Percentiles rank a stretch among this genome's conserved stretches.
These are phyloP conservation scores for Nemania serpens DNA, from an alignment of 2,329 filamentous ascomycete genomes.

Conservation along the genomic window DNA sequence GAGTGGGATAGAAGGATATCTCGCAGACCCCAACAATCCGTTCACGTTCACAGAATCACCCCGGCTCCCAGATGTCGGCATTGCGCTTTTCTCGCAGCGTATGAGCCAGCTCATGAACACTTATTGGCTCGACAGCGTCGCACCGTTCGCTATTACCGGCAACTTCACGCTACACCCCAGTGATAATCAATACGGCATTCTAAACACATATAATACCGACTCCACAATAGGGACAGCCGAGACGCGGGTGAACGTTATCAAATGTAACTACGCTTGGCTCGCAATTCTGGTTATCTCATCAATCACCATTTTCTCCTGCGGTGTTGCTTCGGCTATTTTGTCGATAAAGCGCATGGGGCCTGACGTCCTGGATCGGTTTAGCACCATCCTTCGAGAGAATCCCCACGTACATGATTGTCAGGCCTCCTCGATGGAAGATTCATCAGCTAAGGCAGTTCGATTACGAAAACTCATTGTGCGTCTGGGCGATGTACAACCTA, in stretches of 20 bases:
- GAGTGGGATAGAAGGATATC: neutral
- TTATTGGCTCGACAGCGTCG: neutral
- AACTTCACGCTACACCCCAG: neutral
- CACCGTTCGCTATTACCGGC: neutral
- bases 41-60: neutral
- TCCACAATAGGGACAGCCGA: neutral
- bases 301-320: neutral
- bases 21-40: neutral
- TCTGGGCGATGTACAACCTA: neutral
- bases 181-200: neutral
- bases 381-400: neutral
- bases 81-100: slow-evolving; percentile 1
- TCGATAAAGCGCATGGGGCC: slow-evolving; percentile 1
- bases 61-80: neutral
- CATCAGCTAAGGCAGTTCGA: neutral
- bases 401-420: neutral
- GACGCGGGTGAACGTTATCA: neutral
- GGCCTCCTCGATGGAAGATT: slow-evolving; percentile 1
- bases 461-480: neutral
- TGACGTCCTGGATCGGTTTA: neutral
- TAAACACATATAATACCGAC: neutral
- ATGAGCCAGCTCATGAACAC: neutral
- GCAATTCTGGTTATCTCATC: slow-evolving; percentile 1
- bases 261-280: slow-evolving; percentile 1
- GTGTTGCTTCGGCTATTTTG: neutral